Evolutionary conservation across 169 alveolate genomes (phyloP).

Genomic region (Plasmodium malariae): DNA sequence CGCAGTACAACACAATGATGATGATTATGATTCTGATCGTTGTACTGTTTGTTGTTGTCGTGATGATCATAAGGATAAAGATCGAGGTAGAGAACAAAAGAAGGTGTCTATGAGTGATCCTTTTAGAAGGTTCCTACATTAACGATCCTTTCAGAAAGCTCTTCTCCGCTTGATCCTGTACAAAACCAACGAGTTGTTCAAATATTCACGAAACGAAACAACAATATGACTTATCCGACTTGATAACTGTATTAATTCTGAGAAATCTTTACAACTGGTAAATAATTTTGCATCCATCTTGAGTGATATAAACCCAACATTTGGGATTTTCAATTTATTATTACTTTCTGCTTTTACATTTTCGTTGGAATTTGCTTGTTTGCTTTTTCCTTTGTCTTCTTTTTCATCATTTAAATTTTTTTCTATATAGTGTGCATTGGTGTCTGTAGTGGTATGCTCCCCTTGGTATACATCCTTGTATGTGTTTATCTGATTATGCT

Average conservation of each 20-base stretch:
- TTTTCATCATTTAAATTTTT: slow-evolving; percentile 2
- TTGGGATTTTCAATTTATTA: slow-evolving; percentile 8
- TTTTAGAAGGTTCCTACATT: too few species aligned
- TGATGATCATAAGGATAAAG: not conserved
- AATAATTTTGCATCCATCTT: slow-evolving; percentile 59
- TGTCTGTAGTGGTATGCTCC: not conserved
- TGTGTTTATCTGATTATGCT: not conserved
- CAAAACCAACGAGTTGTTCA: slow-evolving; percentile 48
- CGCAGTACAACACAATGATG: too few species aligned
- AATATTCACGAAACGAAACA: slow-evolving; percentile 66
- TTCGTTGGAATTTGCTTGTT: not conserved
- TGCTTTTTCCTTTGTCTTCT: not conserved
- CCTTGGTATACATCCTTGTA: not conserved
- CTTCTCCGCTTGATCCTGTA: slow-evolving; percentile 43
- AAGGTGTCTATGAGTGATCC: not conserved
- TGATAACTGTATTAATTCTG: slow-evolving; percentile 57
- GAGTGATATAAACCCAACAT: slow-evolving; percentile 66
- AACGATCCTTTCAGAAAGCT: not conserved
- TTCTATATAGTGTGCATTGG: too few species aligned
- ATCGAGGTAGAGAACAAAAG: not conserved
- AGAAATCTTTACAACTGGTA: slow-evolving; percentile 46
- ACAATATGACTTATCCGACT: slow-evolving; percentile 65
- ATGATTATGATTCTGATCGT: too few species aligned
- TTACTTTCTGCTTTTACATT: not conserved
- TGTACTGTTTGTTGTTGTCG: too few species aligned